Base-by-base conservation (phyloP, 2,329 filamentous ascomycete species). In the Trichoderma asperellum region DNA sequence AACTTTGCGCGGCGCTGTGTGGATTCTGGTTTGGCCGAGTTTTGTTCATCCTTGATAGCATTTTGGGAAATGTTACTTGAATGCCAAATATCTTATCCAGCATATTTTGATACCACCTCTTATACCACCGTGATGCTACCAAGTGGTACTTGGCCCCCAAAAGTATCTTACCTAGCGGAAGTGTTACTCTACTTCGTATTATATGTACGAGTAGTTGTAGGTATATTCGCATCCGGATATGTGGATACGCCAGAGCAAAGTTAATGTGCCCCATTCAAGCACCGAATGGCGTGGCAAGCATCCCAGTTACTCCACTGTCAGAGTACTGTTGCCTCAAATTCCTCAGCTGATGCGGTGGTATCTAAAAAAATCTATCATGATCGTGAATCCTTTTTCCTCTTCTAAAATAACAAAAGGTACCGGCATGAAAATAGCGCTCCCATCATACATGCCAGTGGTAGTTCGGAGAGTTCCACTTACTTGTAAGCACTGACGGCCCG, bases 191-290 rank as follows among this genome's bases (percentile, higher is more conserved):
- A 21, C 6, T 11, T 11, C 14, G 14, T 61, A 47, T 32, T 49
- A 47, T 12, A 10, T 34, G 40, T n/a, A 43, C 1, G 18, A 43
- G 18, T 18, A 8, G 40, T 6, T 18, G 8, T 10, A 34, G 24
- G 32, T 34, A 7, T 21, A 12, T 49, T 62, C 29, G 21, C 60
- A 62, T 62, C 43, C 32, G 43, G 43, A 37, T 10, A 55, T 32
- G 47, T 64, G 49, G 61, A 52, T 37, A 62, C 60, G 10, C 29
- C 47, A n/a, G 8, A 64, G 21, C 21, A 64, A 64, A 37, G 35
- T n/a, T 5, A 21, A 64, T 64, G 29, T 24, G 24, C 16, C 27
- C 32, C 2, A 18, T 5, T 63, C 32, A 27, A 37, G 47, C 35
- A 16, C 24, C 55, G 34, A 49, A 55, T 64, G 61, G 32, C 35